A percentile compares a stretch with the other conserved stretches of the same genome.
phyloP scores from a whole-genome alignment of 768 basidiomycete species.

The Suillus clintonianus region DNA sequence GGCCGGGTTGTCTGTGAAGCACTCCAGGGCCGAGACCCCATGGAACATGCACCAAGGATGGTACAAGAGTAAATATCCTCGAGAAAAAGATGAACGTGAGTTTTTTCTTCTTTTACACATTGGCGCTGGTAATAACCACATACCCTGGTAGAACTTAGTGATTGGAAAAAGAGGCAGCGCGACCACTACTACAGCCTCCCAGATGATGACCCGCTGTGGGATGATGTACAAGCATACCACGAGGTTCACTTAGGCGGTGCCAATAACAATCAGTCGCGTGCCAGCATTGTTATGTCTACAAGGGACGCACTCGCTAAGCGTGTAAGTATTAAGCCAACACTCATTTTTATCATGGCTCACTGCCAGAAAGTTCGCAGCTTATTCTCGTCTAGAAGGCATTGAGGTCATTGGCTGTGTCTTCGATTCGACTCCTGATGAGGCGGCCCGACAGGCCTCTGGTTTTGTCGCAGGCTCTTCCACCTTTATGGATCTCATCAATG shows the following conservation, averaged over 20 bases:
- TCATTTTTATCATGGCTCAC: background rate
- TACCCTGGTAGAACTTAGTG: background rate
- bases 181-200: background rate
- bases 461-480: background rate
- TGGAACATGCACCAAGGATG: constrained; percentile 9
- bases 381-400: background rate
- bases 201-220: background rate
- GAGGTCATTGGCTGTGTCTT: background rate
- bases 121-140: too few relatives aligned
- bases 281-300: background rate
- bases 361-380: background rate
- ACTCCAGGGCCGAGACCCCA: background rate
- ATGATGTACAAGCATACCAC: background rate
- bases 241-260: background rate
- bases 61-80: background rate
- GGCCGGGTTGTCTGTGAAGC: constrained; percentile 1
- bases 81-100: too few relatives aligned
- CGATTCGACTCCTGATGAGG: background rate
- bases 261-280: background rate
- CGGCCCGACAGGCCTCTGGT: background rate
- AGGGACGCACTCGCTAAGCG: background rate
- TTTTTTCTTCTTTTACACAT: too few relatives aligned
- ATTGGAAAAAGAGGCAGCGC: background rate
- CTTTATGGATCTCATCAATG: background rate
- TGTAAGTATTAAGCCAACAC: background rate